phyloP scores from a whole-genome alignment of 306 rosid species.

The Citrullus colocynthis region DNA sequence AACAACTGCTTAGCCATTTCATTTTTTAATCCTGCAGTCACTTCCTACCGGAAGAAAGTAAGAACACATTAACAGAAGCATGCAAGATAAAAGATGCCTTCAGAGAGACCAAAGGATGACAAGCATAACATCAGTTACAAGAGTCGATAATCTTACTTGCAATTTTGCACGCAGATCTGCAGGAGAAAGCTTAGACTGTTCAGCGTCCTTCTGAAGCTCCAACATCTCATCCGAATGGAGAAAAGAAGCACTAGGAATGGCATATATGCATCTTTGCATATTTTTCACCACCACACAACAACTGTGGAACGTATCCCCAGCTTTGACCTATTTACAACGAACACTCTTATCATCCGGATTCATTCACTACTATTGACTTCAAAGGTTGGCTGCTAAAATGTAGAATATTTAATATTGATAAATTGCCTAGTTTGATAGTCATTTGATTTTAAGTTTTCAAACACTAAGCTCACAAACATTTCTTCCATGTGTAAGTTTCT shows the following conservation, averaged over 20 bases:
- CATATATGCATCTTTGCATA: constrained; percentile 80
- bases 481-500: too few relatives aligned
- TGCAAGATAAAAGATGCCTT: not conserved
- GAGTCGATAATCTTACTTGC: constrained; percentile 37
- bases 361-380: not conserved
- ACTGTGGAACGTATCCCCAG: constrained; percentile 66
- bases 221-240: constrained; percentile 43
- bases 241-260: constrained; percentile 49
- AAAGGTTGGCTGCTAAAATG: too few relatives aligned
- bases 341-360: constrained; percentile 11
- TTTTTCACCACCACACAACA: constrained; percentile 85
- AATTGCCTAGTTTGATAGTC: not conserved
- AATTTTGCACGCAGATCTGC: constrained; percentile 45
- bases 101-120: constrained; percentile 1
- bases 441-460: too few relatives aligned
- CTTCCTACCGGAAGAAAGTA: constrained; percentile 34
- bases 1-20: constrained; percentile 58
- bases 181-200: constrained; percentile 48
- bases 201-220: constrained; percentile 47
- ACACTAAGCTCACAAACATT: too few relatives aligned
- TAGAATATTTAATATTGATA: not conserved
- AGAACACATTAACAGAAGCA: not conserved
- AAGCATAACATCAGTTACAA: not conserved
- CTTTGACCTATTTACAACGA: constrained; percentile 46
- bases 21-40: constrained; percentile 50